Percentiles rank a stretch among this genome's conserved stretches.
phyloP scores from a whole-genome alignment of 805 yeast genomes.

The Sungouiozyma ichnusensis region DNA sequence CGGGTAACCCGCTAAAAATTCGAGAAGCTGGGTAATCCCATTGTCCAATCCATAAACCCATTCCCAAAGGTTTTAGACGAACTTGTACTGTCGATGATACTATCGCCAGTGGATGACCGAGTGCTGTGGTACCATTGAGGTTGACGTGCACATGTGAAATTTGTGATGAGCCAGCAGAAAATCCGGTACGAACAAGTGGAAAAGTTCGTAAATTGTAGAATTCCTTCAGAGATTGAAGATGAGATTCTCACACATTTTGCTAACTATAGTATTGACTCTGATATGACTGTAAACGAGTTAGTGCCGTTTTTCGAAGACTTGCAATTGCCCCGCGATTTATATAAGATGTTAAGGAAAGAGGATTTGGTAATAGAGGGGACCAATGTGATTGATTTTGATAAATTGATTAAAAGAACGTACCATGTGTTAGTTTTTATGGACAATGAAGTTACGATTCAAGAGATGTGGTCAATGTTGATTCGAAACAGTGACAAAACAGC shows the following conservation, averaged over 20 bases:
- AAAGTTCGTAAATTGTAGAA: conserved; percentile 23
- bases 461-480: conserved; percentile 33
- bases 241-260: conserved; percentile 35
- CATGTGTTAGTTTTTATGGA: conserved; percentile 33
- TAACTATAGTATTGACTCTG: conserved; percentile 32
- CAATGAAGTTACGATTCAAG: conserved; percentile 29
- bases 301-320: conserved; percentile 22
- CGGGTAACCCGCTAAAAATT: too few relatives aligned
- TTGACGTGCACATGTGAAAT: too few relatives aligned
- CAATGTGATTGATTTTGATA: conserved; percentile 39
- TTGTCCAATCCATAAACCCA: too few relatives aligned
- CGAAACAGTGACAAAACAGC: conserved; percentile 18
- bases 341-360: conserved; percentile 17
- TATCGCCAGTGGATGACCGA: too few relatives aligned
- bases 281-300: conserved; percentile 29
- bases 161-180: conserved; percentile 1
- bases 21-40: too few relatives aligned
- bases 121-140: too few relatives aligned
- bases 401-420: conserved; percentile 32
- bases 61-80: too few relatives aligned
- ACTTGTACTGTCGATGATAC: too few relatives aligned
- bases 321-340: conserved; percentile 25
- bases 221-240: conserved; percentile 38
- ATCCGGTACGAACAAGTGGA: conserved; percentile 16
- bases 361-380: conserved; percentile 33